phyloP scores from a whole-genome alignment of 768 basidiomycete species.

The Pluteus cervinus region DNA sequence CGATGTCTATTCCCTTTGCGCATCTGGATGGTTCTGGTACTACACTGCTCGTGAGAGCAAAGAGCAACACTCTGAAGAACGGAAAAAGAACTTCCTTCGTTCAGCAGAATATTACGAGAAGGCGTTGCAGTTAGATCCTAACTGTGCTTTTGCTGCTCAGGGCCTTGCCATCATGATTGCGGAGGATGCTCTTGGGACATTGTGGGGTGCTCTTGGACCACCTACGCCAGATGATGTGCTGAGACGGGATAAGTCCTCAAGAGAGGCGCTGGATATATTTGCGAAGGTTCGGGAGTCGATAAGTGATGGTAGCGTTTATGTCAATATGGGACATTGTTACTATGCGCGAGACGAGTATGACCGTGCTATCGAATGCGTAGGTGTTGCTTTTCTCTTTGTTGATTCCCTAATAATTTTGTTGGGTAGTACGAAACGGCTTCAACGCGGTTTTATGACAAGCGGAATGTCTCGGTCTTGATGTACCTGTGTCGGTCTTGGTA shows the following conservation, averaged over 20 bases:
- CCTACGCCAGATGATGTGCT: constrained; percentile 52
- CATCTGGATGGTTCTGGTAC: constrained; percentile 83
- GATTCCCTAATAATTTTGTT: constrained; percentile 1
- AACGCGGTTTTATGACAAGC: constrained; percentile 64
- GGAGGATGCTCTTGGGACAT: constrained; percentile 78
- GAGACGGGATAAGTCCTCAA: constrained; percentile 63
- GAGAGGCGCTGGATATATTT: constrained; percentile 87
- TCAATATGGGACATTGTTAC: constrained; percentile 97
- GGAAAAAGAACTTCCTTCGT: constrained; percentile 70
- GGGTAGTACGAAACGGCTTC: constrained; percentile 89
- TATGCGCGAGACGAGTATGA: constrained; percentile 93
- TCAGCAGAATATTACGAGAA: constrained; percentile 92
- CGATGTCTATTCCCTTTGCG: constrained; percentile 89
- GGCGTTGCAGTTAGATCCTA: constrained; percentile 76
- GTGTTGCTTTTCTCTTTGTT: constrained; percentile 17
- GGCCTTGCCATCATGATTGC: constrained; percentile 92
- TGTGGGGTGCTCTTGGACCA: constrained; percentile 43
- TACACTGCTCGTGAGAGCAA: constrained; percentile 80
- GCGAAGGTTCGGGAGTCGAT: constrained; percentile 87
- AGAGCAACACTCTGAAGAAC: constrained; percentile 63
- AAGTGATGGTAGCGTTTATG: constrained; percentile 77
- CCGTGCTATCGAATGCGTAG: constrained; percentile 90
- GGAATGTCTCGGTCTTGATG: constrained; percentile 70
- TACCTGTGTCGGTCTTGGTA: constrained; percentile 94
- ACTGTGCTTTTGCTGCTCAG: constrained; percentile 90